phyloP scores from a whole-genome alignment of 208 protist genomes.

The Leishmania tarentolae region DNA sequence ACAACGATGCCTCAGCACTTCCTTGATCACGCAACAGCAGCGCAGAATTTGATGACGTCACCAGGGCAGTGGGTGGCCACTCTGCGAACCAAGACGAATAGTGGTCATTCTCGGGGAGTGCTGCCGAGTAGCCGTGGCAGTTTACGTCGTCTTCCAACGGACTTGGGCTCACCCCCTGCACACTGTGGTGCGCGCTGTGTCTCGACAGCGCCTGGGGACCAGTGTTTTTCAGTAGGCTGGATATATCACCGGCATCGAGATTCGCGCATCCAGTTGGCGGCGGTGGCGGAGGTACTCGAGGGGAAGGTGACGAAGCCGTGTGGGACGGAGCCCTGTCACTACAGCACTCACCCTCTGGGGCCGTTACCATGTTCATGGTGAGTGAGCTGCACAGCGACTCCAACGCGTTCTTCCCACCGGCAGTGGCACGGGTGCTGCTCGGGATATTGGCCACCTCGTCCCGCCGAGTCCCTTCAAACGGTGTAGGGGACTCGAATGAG shows the following conservation, averaged over 20 bases:
- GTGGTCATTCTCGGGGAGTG: background rate
- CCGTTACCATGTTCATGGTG: background rate
- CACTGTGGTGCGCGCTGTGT: background rate
- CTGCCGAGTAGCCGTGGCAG: background rate
- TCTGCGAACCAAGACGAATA: conserved; percentile 2
- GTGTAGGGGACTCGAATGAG: background rate
- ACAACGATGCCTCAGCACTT: background rate
- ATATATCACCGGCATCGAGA: background rate
- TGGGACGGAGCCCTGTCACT: background rate
- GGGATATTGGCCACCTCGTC: background rate
- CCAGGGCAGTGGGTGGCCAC: background rate
- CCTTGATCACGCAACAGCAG: background rate
- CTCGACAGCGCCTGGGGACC: background rate
- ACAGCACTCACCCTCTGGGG: background rate
- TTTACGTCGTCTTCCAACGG: background rate
- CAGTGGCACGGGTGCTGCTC: background rate
- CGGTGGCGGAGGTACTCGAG: conserved; percentile 1
- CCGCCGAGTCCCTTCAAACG: background rate
- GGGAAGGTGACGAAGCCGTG: background rate
- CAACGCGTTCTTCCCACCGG: background rate
- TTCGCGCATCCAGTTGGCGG: background rate
- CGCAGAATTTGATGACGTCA: background rate
- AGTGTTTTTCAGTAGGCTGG: background rate
- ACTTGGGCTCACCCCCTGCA: conserved; percentile 7
- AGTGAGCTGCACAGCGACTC: conserved; percentile 7